Evolutionary conservation across 495 filamentous ascomycete genomes (phyloP).

Genomic region (Aspergillus ostianus): DNA sequence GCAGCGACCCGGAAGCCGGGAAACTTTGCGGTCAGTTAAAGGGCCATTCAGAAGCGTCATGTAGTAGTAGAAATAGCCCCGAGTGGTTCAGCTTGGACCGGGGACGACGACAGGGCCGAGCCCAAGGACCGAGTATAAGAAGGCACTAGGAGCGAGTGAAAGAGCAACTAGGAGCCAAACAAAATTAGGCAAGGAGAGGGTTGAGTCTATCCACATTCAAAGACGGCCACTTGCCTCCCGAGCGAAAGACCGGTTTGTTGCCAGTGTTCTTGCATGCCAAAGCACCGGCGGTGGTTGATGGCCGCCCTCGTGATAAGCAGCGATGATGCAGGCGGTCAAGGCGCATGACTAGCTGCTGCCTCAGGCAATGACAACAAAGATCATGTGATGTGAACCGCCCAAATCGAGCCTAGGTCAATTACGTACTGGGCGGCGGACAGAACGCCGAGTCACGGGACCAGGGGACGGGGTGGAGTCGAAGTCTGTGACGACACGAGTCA

Average conservation of each 20-base stretch:
- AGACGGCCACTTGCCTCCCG: background rate
- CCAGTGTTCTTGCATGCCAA: background rate
- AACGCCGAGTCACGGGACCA: constrained; percentile 6
- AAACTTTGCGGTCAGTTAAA: constrained; percentile 9
- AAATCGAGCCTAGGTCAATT: background rate
- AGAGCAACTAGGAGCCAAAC: background rate
- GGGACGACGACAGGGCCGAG: background rate
- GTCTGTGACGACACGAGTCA: constrained; percentile 28
- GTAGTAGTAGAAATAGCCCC: background rate
- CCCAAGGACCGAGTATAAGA: background rate
- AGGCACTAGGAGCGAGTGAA: background rate
- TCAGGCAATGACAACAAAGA: background rate
- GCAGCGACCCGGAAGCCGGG: constrained; percentile 18
- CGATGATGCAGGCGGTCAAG: constrained; percentile 27
- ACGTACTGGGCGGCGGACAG: background rate
- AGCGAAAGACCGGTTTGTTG: background rate
- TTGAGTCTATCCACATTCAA: background rate
- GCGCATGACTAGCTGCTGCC: constrained; percentile 1
- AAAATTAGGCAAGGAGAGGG: background rate
- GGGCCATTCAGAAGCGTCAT: constrained; percentile 16
- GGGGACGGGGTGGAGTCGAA: background rate
- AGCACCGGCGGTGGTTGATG: background rate
- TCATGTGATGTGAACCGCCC: background rate
- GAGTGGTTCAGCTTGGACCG: background rate
- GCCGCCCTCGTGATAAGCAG: constrained; percentile 23